Evolutionary conservation across 345 rosid genomes (phyloP).

Genomic region (Clausena lansium): DNA sequence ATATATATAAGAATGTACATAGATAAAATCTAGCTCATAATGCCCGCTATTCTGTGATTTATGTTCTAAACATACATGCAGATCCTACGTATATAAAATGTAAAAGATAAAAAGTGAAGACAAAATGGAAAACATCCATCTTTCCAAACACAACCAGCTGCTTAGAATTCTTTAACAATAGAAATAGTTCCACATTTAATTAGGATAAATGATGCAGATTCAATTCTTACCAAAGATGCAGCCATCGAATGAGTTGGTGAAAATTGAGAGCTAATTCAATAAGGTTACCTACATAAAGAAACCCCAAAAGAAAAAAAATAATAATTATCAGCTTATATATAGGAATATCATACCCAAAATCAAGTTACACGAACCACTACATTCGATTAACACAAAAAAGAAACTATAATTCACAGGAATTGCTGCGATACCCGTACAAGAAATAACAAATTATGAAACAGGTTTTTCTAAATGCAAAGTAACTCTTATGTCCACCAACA

Average conservation of each 20-base stretch:
- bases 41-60: neutral
- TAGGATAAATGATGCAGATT: neutral
- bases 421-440: neutral
- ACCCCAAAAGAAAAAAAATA: neutral
- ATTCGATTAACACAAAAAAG: neutral
- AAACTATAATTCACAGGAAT: neutral
- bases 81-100: no score
- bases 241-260: constrained; percentile 6
- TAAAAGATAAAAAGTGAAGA: neutral
- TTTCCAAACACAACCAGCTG: neutral
- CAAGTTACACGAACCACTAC: neutral
- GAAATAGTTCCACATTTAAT: neutral
- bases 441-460: neutral
- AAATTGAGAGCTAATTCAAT: neutral
- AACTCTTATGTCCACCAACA: neutral
- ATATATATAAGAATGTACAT: neutral
- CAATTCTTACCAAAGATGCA: constrained; percentile 15
- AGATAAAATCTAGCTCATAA: neutral
- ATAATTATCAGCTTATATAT: neutral
- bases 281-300: neutral
- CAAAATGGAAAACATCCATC: neutral
- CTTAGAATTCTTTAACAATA: neutral
- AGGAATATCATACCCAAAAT: neutral
- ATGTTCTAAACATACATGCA: neutral
- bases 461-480: neutral